Percentiles rank a stretch among this genome's conserved stretches.
Conservation (phyloP, 139 green algal genomes). For the Nannochloris sp. region DNA sequence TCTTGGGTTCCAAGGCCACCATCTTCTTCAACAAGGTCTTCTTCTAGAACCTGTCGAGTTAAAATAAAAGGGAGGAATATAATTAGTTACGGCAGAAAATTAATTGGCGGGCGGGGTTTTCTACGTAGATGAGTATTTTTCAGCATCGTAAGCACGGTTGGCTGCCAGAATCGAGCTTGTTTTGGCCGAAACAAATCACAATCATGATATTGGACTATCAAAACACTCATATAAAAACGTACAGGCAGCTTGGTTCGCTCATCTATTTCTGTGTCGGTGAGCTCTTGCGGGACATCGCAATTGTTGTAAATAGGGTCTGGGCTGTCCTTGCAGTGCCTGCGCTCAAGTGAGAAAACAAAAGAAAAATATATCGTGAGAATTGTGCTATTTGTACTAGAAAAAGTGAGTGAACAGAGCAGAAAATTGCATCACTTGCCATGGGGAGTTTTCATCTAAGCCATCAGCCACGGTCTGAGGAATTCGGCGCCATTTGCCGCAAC, state of each 20-base stretch:
- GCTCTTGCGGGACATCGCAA: constrained; percentile 73
- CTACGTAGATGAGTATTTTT: too few relatives aligned
- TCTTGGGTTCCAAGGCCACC: not conserved
- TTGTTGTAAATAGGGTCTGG: constrained; percentile 51
- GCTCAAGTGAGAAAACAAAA: not conserved
- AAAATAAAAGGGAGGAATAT: too few relatives aligned
- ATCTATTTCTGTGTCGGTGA: constrained; percentile 82
- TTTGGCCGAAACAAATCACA: too few relatives aligned
- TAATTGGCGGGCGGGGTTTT: too few relatives aligned
- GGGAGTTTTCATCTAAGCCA: constrained; percentile 42
- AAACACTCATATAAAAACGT: too few relatives aligned
- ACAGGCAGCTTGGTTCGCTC: not conserved
- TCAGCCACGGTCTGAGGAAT: constrained; percentile 41
- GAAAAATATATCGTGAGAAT: not conserved
- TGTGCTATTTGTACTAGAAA: not conserved
- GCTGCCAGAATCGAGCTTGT: too few relatives aligned
- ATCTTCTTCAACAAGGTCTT: not conserved
- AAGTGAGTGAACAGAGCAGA: constrained; percentile 1
- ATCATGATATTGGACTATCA: too few relatives aligned
- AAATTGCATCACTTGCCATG: constrained; percentile 44
- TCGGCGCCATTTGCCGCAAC: constrained; percentile 75
- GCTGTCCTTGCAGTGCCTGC: constrained; percentile 78
- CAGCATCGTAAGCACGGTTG: too few relatives aligned
- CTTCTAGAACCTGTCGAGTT: too few relatives aligned
- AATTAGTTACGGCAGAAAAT: too few relatives aligned